A percentile compares a stretch with the other conserved stretches of the same genome.
Evolutionary conservation across 768 basidiomycete genomes (phyloP).

Genomic region (Jaapia argillacea): DNA sequence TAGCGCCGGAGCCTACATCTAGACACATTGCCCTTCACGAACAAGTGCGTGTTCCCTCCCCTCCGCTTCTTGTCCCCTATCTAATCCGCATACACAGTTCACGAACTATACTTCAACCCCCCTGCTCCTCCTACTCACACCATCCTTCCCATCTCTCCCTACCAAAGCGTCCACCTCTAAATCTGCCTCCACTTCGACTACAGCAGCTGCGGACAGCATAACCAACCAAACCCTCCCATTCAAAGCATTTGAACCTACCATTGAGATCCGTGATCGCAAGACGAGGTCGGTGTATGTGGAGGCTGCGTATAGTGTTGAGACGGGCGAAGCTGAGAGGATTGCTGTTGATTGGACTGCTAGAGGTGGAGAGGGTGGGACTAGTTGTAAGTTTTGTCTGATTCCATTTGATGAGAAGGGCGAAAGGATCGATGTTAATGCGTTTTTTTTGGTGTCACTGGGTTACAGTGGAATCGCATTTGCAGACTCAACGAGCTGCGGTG

Average conservation of each 20-base stretch:
- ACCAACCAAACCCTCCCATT: slow-evolving; percentile 79
- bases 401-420: no score
- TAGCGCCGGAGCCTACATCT: slow-evolving; percentile 64
- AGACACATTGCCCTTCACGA: slow-evolving; percentile 77
- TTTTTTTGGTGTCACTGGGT: slow-evolving; percentile 4
- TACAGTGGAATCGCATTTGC: slow-evolving; percentile 82
- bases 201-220: slow-evolving; percentile 40
- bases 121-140: slow-evolving; percentile 71
- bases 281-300: slow-evolving; percentile 77
- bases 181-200: slow-evolving; percentile 17
- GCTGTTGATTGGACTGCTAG: slow-evolving; percentile 94
- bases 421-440: neutral
- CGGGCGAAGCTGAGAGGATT: slow-evolving; percentile 96
- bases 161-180: no score
- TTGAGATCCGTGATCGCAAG: slow-evolving; percentile 74
- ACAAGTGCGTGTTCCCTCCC: slow-evolving; percentile 53
- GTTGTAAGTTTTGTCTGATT: slow-evolving; percentile 53
- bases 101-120: slow-evolving; percentile 80
- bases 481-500: slow-evolving; percentile 89
- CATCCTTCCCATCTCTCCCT: slow-evolving; percentile 32
- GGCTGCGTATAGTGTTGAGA: slow-evolving; percentile 83
- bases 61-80: no score
- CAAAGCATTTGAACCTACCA: slow-evolving; percentile 86
- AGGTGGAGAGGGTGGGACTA: slow-evolving; percentile 75
- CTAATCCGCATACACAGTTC: slow-evolving; percentile 41